Evolutionary conservation across 1,139 yeast species (phyloP), one percentile per base, ranked within the genome.

Genomic region (Candida neerlandica): DNA sequence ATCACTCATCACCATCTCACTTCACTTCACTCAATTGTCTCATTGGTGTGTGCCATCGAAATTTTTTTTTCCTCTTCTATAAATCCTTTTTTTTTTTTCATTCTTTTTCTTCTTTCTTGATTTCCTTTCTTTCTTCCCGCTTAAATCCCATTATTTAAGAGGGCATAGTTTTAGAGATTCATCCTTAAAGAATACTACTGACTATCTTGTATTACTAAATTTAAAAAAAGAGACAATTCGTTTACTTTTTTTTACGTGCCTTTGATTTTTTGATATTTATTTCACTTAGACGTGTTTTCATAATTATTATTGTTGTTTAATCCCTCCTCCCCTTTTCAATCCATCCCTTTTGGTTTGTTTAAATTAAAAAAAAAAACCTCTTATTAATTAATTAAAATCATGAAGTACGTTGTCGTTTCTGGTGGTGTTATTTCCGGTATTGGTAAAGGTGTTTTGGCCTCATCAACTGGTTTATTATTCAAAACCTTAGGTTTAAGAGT

Each of bases 401-500:
- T 94, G 99, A 94, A 94, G 75, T 94, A 91, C 96, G 98, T 94
- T 64, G 96, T 94, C 64, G 99, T 94, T 46, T 92, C 98, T 54
- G 99, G 99, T 70, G 99, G 91, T 81, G 99, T 94, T 61, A 94
- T 94, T 62, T 89, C 97, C 60, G 99, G 99, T 74, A 94, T 94
- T 67, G 99, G 99, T 69, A 94, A 94, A 71, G 99, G 98, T 68
- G 97, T 92, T 57, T 80, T 92, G 54, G 96, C 99, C 52, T 91
- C 98, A 37, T 90, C 97, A 51, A 94, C 99, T 27, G 99, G 99
- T 52, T 84, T 95, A 71, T 73, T 94, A 59, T 81, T 95, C 71
- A 95, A 95, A 73, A 92, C 99, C 48, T 74, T 90, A 56, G 99
- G 99, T 49, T 80, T 88, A 63, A 85, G 96, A 68, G 99, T 92